Percentiles rank a stretch among this genome's conserved stretches.
Evolutionary conservation across 257 asterid species (phyloP).

Genomic region (Nicotiana undulata): DNA sequence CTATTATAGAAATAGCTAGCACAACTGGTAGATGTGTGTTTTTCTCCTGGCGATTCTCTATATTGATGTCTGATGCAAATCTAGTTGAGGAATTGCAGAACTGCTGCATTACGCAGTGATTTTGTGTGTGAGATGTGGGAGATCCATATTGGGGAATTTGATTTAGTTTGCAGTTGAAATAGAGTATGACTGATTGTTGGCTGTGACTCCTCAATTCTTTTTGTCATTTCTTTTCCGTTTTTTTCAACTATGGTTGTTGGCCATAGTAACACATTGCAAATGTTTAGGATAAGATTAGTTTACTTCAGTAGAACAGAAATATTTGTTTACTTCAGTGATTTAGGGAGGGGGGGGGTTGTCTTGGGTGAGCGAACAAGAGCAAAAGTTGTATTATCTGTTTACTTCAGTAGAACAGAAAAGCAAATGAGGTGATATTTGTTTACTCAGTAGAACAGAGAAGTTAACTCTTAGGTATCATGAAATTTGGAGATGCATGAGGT

Average conservation of each 20-base stretch:
- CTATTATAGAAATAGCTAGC: background rate
- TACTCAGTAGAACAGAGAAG: background rate
- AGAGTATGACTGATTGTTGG: background rate
- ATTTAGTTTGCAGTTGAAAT: background rate
- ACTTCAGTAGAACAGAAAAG: background rate
- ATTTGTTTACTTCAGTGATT: too few species aligned
- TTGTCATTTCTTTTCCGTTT: background rate
- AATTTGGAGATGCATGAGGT: background rate
- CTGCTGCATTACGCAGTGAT: background rate
- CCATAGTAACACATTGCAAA: too few species aligned
- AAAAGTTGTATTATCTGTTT: background rate
- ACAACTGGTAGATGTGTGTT: background rate
- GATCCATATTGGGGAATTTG: background rate
- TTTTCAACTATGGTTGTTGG: background rate
- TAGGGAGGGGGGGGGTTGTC: background rate
- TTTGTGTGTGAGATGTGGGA: background rate
- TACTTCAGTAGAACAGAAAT: too few species aligned
- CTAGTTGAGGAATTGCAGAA: slow-evolving; percentile 1
- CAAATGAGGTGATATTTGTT: background rate
- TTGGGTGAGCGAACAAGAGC: background rate
- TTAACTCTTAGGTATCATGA: background rate
- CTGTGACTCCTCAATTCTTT: background rate
- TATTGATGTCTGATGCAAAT: background rate
- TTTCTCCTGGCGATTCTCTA: background rate
- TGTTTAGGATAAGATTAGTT: too few species aligned